Conservation (phyloP, 306 rosid genomes). For the Vigna hirtella region DNA sequence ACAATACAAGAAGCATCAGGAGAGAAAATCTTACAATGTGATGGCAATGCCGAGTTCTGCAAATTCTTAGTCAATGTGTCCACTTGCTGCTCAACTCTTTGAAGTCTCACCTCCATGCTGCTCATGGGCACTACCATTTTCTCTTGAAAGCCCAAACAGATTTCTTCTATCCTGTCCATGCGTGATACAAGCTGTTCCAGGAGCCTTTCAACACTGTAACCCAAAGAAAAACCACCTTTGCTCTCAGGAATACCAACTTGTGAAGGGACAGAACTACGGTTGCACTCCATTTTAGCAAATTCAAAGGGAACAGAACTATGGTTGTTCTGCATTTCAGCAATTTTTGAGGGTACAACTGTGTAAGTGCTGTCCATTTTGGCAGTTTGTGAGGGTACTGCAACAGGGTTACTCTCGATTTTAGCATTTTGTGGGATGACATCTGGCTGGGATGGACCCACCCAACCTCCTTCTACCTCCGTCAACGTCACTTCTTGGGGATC, state of each 20-base stretch:
- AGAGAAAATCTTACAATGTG: constrained; percentile 61
- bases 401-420: constrained; percentile 48
- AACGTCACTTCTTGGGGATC: constrained; percentile 47
- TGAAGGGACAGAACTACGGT: constrained; percentile 35
- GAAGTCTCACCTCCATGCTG: constrained; percentile 85
- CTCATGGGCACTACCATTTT: constrained; percentile 78
- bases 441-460: constrained; percentile 45
- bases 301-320: not conserved
- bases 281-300: not conserved
- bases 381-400: constrained; percentile 39
- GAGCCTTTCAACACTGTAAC: constrained; percentile 53
- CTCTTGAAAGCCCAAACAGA: constrained; percentile 82
- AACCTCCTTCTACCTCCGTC: constrained; percentile 51
- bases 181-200: constrained; percentile 71
- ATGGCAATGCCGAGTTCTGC: constrained; percentile 53
- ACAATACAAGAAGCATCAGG: constrained; percentile 63
- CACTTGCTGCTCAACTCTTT: constrained; percentile 86
- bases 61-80: constrained; percentile 60
- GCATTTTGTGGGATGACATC: constrained; percentile 47
- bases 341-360: constrained; percentile 32
- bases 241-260: constrained; percentile 48
- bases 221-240: constrained; percentile 41
- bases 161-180: constrained; percentile 75
- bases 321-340: constrained; percentile 43
- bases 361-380: constrained; percentile 42